These are phyloP conservation scores for Albugo candida DNA, from an alignment of 352 stramenopile genomes.

Conservation along the genomic window DNA sequence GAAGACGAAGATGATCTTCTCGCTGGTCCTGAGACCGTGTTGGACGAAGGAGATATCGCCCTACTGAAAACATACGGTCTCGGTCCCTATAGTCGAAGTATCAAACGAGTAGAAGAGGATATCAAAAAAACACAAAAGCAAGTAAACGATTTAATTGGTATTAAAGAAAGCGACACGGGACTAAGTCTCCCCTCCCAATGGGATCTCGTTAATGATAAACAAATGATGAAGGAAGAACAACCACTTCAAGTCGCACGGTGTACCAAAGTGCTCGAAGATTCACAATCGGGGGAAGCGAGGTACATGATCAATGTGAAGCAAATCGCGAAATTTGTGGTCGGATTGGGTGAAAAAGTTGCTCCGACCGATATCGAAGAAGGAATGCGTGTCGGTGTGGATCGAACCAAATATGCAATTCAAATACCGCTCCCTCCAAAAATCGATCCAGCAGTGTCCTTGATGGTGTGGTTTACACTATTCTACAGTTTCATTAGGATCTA, in stretches of 20 bases:
- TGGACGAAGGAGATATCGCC: constrained; percentile 93
- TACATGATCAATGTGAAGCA: constrained; percentile 99
- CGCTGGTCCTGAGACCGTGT: constrained; percentile 47
- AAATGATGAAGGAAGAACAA: constrained; percentile 99
- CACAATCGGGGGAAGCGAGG: constrained; percentile 68
- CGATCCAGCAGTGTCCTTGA: constrained; percentile 91
- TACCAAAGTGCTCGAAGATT: constrained; percentile 88
- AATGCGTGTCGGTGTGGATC: constrained; percentile 98
- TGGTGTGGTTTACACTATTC: constrained; percentile 9
- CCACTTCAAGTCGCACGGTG: constrained; percentile 92
- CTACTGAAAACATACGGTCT: constrained; percentile 98
- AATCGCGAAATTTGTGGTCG: constrained; percentile 99
- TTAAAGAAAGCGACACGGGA: constrained; percentile 99
- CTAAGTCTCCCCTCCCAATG: constrained; percentile 94
- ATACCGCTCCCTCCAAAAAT: constrained; percentile 97
- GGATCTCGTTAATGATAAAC: constrained; percentile 99
- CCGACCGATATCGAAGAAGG: constrained; percentile 99
- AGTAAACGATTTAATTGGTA: constrained; percentile 85
- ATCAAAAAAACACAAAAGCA: constrained; percentile 94
- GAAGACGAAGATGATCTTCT: constrained; percentile 81
- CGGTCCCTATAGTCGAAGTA: constrained; percentile 90
- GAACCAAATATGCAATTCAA: constrained; percentile 94
- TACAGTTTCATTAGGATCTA: background rate
- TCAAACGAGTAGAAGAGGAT: constrained; percentile 97
- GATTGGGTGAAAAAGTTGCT: constrained; percentile 94